Conservation (phyloP, 768 basidiomycete species). For the Pleurotus giganteus region DNA sequence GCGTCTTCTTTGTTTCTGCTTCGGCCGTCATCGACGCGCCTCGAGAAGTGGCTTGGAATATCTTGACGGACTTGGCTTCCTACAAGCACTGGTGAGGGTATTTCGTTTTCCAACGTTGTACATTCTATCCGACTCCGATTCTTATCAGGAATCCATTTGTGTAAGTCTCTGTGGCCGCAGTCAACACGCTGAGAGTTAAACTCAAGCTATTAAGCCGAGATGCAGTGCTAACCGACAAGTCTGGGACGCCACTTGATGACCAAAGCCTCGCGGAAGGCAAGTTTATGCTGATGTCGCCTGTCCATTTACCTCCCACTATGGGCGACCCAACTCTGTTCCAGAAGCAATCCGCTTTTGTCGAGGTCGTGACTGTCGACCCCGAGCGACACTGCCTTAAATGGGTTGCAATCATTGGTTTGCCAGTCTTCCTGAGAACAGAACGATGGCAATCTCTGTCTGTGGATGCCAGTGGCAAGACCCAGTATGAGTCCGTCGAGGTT, state of each 20-base stretch:
- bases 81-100: constrained; percentile 58
- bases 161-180: constrained; percentile 33
- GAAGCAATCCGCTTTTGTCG: constrained; percentile 36
- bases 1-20: constrained; percentile 46
- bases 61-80: constrained; percentile 56
- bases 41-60: constrained; percentile 56
- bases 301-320: constrained; percentile 62
- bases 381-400: constrained; percentile 59
- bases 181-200: constrained; percentile 3
- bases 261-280: constrained; percentile 50
- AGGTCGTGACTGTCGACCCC: constrained; percentile 46
- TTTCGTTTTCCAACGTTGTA: not conserved
- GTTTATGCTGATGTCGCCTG: constrained; percentile 44
- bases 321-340: constrained; percentile 36
- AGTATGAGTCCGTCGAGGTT: constrained; percentile 64
- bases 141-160: constrained; percentile 62
- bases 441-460: constrained; percentile 65
- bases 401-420: constrained; percentile 38
- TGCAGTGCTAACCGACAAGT: constrained; percentile 41
- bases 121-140: not conserved
- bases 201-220: constrained; percentile 38
- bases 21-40: constrained; percentile 61
- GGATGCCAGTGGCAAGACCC: constrained; percentile 50
- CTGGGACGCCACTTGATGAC: constrained; percentile 38
- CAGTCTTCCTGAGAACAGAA: constrained; percentile 49